These are phyloP conservation scores for Vitellaria paradoxa DNA, from an alignment of 179 eudicot genomes.

Conservation along the genomic window DNA sequence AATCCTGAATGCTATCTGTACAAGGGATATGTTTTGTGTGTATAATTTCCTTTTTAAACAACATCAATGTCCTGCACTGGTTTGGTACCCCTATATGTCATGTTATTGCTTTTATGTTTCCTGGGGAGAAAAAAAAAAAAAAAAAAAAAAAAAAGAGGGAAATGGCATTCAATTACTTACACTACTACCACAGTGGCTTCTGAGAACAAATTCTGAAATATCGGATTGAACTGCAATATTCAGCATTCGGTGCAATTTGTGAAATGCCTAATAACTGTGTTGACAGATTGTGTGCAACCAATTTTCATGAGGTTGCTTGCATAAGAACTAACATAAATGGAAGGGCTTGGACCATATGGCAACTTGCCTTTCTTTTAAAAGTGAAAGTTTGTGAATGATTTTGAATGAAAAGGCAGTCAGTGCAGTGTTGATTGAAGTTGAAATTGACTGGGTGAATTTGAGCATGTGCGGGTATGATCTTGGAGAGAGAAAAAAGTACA, in stretches of 20 bases:
- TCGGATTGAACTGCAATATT: constrained; percentile 4
- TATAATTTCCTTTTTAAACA: not conserved
- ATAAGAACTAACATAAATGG: not conserved
- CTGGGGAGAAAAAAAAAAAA: not conserved
- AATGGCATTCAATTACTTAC: not conserved
- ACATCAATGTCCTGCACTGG: not conserved
- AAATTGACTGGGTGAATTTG: not conserved
- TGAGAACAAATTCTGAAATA: not conserved
- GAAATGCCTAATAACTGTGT: not conserved
- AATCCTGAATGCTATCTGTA: not conserved
- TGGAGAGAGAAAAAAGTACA: not conserved
- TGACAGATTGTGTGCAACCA: not conserved
- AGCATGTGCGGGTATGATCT: too few relatives aligned
- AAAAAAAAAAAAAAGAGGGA: too few relatives aligned
- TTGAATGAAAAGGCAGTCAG: not conserved
- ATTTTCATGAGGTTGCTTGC: not conserved
- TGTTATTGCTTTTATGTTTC: not conserved
- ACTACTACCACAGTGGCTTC: not conserved
- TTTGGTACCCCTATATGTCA: not conserved
- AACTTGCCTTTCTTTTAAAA: not conserved
- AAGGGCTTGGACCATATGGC: not conserved
- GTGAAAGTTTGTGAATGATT: not conserved
- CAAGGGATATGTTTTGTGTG: constrained; percentile 9
- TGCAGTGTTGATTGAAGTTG: not conserved
- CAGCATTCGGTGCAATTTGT: not conserved